Percentiles rank a stretch among this genome's conserved stretches.
These are phyloP conservation scores for Mortierella polycephala DNA, from an alignment of 371 early-diverging fungal genomes.

Conservation along the genomic window DNA sequence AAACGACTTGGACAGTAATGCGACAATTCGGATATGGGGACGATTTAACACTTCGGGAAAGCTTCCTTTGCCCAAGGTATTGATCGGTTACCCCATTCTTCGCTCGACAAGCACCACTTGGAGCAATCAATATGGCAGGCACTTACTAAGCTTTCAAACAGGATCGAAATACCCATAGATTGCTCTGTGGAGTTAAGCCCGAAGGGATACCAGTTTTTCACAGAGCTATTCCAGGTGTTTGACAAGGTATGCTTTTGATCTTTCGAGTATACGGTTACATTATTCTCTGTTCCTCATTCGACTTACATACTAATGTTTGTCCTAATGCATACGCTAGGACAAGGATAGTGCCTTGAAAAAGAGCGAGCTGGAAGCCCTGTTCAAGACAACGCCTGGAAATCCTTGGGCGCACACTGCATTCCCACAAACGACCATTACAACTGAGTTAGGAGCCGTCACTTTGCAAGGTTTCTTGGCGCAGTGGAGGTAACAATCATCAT, in stretches of 20 bases:
- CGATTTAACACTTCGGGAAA: constrained; percentile 88
- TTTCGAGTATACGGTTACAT: not conserved
- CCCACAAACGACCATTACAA: constrained; percentile 92
- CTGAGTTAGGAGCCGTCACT: constrained; percentile 89
- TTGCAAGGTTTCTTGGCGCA: constrained; percentile 96
- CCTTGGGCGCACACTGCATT: constrained; percentile 91
- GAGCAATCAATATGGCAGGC: too few species aligned
- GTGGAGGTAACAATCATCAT: constrained; percentile 78
- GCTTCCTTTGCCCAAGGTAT: constrained; percentile 85
- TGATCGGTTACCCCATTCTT: not conserved
- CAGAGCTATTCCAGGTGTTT: constrained; percentile 91
- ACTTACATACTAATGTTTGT: too few species aligned
- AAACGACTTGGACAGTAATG: constrained; percentile 98
- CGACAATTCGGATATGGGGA: constrained; percentile 96
- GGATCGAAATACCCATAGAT: constrained; percentile 88
- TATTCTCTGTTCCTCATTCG: too few species aligned
- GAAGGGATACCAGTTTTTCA: constrained; percentile 94
- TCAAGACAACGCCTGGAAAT: constrained; percentile 88
- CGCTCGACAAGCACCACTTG: too few species aligned
- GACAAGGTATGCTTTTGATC: constrained; percentile 72
- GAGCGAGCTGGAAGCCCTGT: constrained; percentile 86
- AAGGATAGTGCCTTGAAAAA: constrained; percentile 93
- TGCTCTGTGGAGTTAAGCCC: constrained; percentile 94
- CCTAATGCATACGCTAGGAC: constrained; percentile 64
- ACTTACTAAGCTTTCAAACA: constrained; percentile 29